Evolutionary conservation across 1,139 yeast genomes (phyloP).

Genomic region (Nakaseomyces bracarensis): DNA sequence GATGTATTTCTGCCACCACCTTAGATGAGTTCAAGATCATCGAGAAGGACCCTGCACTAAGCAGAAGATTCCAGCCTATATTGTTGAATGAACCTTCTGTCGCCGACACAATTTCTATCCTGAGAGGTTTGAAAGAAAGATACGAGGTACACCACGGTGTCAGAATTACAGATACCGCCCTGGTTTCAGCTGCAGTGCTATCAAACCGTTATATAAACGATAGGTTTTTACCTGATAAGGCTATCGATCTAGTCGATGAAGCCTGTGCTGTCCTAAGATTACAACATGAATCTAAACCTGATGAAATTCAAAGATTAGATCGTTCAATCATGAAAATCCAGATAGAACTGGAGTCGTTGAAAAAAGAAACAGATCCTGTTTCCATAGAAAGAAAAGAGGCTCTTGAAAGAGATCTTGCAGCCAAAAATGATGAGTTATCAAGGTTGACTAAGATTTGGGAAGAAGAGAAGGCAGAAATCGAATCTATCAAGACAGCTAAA

Average conservation of each 20-base stretch:
- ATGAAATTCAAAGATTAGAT: slow-evolving; percentile 82
- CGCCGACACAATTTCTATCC: slow-evolving; percentile 81
- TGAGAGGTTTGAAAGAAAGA: slow-evolving; percentile 86
- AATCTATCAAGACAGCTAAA: slow-evolving; percentile 68
- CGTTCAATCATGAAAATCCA: slow-evolving; percentile 88
- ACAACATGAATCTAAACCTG: slow-evolving; percentile 96
- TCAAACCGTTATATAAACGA: slow-evolving; percentile 89
- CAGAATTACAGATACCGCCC: slow-evolving; percentile 85
- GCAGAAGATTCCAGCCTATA: slow-evolving; percentile 89
- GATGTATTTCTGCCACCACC: slow-evolving; percentile 96
- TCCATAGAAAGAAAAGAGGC: slow-evolving; percentile 64
- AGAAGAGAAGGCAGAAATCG: slow-evolving; percentile 64
- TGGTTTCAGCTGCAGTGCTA: slow-evolving; percentile 88
- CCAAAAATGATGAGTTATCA: slow-evolving; percentile 54
- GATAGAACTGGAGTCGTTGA: slow-evolving; percentile 85
- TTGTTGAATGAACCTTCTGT: slow-evolving; percentile 85
- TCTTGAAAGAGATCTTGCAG: slow-evolving; percentile 55
- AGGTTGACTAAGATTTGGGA: slow-evolving; percentile 83
- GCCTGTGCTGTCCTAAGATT: slow-evolving; percentile 91
- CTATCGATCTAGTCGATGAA: slow-evolving; percentile 92
- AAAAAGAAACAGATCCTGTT: slow-evolving; percentile 83
- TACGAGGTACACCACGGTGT: slow-evolving; percentile 98
- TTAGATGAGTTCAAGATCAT: slow-evolving; percentile 82
- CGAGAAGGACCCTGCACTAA: slow-evolving; percentile 86
- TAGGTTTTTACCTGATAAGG: slow-evolving; percentile 88